Percentiles rank a stretch among this genome's conserved stretches.
These are phyloP conservation scores for Ceratopteris richardii DNA, from an alignment of 75 land plant species.

Conservation along the genomic window DNA sequence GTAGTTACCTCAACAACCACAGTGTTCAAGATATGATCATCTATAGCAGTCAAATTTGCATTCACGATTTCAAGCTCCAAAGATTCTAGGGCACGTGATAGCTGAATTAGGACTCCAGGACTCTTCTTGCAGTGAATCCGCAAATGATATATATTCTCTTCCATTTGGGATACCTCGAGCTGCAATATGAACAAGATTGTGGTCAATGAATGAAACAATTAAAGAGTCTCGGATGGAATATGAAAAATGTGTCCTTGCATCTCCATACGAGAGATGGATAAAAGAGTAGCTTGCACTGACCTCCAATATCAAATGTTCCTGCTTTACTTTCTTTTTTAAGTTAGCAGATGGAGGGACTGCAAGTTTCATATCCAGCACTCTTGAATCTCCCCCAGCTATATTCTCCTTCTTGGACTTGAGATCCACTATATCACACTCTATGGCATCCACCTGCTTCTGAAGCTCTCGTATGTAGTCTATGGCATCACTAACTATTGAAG, in stretches of 20 bases:
- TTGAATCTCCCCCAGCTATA: not conserved
- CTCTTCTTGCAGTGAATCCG: conserved; percentile 28
- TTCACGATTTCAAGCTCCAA: conserved; percentile 26
- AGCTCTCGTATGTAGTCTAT: conserved; percentile 33
- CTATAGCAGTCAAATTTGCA: conserved; percentile 29
- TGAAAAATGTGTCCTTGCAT: too few species aligned
- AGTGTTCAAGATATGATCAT: conserved; percentile 31
- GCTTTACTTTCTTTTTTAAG: not conserved
- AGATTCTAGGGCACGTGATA: conserved; percentile 31
- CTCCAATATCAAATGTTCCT: not conserved
- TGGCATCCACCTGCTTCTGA: conserved; percentile 27
- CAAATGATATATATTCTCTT: conserved; percentile 28
- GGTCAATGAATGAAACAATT: not conserved
- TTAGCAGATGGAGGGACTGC: not conserved
- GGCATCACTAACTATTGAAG: conserved; percentile 36
- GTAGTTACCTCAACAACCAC: conserved; percentile 27
- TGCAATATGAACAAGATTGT: conserved; percentile 11
- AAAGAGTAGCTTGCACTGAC: too few species aligned
- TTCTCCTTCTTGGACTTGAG: not conserved
- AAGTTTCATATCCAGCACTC: not conserved
- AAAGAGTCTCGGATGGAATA: too few species aligned
- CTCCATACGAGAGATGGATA: too few species aligned
- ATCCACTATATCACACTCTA: conserved; percentile 20
- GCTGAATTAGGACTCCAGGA: conserved; percentile 28
- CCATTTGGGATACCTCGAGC: conserved; percentile 39